These are phyloP conservation scores for Boletus eberwhitei DNA, from an alignment of 768 basidiomycete genomes.

Conservation along the genomic window DNA sequence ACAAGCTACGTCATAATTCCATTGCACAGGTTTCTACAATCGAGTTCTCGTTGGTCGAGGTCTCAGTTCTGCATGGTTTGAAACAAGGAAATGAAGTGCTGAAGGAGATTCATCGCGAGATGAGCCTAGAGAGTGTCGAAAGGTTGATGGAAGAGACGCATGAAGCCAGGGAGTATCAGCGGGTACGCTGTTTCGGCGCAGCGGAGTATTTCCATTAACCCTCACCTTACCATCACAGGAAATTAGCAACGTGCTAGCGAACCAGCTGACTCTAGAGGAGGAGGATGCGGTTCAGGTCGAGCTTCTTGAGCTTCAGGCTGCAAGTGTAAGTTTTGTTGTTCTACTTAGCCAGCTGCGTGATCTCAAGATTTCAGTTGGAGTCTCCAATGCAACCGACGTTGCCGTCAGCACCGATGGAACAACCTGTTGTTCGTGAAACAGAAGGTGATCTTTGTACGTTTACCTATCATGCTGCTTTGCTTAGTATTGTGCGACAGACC, in stretches of 20 bases:
- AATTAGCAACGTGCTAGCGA: slow-evolving; percentile 83
- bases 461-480: neutral
- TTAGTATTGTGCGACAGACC: slow-evolving; percentile 11
- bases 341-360: neutral
- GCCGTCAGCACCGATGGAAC: slow-evolving; percentile 51
- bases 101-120: slow-evolving; percentile 90
- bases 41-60: slow-evolving; percentile 93
- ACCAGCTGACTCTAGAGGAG: slow-evolving; percentile 79
- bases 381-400: slow-evolving; percentile 36
- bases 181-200: slow-evolving; percentile 45
- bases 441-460: slow-evolving; percentile 29
- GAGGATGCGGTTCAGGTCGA: slow-evolving; percentile 93
- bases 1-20: neutral
- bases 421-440: slow-evolving; percentile 34
- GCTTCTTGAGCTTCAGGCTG: slow-evolving; percentile 62
- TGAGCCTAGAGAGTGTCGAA: slow-evolving; percentile 92
- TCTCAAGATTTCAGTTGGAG: slow-evolving; percentile 27
- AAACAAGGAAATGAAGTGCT: slow-evolving; percentile 92
- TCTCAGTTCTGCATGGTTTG: slow-evolving; percentile 88
- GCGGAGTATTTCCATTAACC: neutral
- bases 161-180: slow-evolving; percentile 90
- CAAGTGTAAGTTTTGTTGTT: slow-evolving; percentile 44
- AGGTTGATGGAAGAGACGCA: slow-evolving; percentile 88
- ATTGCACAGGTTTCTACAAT: slow-evolving; percentile 81
- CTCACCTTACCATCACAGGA: slow-evolving; percentile 54